phyloP scores from a whole-genome alignment of 768 basidiomycete species.

The Nidula microcarpa region DNA sequence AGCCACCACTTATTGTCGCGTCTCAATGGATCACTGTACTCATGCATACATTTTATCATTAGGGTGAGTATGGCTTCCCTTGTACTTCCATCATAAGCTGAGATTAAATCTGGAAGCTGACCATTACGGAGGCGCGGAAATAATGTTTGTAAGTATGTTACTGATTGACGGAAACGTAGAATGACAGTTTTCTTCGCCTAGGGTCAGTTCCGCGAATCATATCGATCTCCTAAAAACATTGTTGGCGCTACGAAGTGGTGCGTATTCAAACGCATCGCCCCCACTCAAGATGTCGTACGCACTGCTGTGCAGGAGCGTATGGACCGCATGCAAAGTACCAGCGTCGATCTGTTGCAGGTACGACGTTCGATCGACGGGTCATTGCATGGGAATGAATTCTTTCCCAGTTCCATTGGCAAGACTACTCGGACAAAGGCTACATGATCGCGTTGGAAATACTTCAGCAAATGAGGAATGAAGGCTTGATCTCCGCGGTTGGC shows the following conservation, averaged over 20 bases:
- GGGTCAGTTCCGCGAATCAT: conserved; percentile 64
- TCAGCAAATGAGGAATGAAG: conserved; percentile 54
- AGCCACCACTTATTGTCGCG: background rate
- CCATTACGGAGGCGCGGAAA: conserved; percentile 83
- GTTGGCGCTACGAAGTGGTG: conserved; percentile 88
- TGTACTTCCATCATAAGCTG: background rate
- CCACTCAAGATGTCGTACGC: conserved; percentile 55
- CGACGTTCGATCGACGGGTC: conserved; percentile 1
- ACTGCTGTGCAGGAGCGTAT: conserved; percentile 67
- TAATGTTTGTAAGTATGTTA: conserved; percentile 57
- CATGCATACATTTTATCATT: background rate
- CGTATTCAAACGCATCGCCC: conserved; percentile 54
- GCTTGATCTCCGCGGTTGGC: conserved; percentile 63
- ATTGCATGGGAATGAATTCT: background rate
- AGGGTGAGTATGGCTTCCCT: conserved; percentile 22
- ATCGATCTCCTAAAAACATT: conserved; percentile 36
- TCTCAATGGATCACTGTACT: background rate
- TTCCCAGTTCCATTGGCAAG: conserved; percentile 76
- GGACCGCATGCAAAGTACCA: conserved; percentile 55
- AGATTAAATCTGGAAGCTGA: conserved; percentile 48
- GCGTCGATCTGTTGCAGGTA: conserved; percentile 75
- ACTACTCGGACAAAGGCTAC: conserved; percentile 50
- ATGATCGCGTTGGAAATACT: conserved; percentile 45
- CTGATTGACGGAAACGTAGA: conserved; percentile 4
- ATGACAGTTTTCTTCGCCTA: conserved; percentile 20